Base-by-base conservation (phyloP, 139 green algal species). In the Asterochloris erici region DNA sequence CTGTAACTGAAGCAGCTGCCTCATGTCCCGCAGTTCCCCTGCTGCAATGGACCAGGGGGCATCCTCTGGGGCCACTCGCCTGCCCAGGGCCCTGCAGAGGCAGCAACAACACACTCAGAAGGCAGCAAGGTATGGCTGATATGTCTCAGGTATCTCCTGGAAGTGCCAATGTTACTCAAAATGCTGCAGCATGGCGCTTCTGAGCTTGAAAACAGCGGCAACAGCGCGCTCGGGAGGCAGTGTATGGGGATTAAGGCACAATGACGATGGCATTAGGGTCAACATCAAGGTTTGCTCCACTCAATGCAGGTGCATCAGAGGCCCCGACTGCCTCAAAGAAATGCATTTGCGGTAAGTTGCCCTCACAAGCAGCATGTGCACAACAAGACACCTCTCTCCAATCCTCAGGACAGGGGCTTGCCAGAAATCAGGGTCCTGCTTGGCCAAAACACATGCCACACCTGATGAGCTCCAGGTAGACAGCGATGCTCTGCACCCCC, bases 381-480 rank as follows among this genome's bases (percentile, higher is more conserved):
- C 54, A 0, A 14, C 60, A 73, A 63, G 12, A 11, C 63, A 26
- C 27, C 23, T 26, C 64, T 23, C 29, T 27, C 26, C 11, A 12
- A 64, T 9, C 38, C 21, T 27, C 10, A 63, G 29, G 13, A 68
- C 19, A 12, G 14, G 29, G 47, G 28, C 29, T 63, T 68, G 29
- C 63, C 14, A 63, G 24, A 38, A 29, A 79, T 28, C 47, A 23
- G 38, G 38, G 38, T 54, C 38, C 38, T 54, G 38, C 38, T 54
- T 2, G 63, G 10, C 9, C 70, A 17, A 2, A 11, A 76, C 14
- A 54, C 14, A 19, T 76, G 16, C n/a, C 23, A 74, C 78, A 92
- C 79, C 62, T 77, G 62, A 86, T 82, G 47, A 93, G 84, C 78
- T 90, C 60, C 24, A 93, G 84, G 68, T 93, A 90, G 28, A 74